Conservation (phyloP, 1,139 yeast species). For the Saccharomyces pastorianus region DNA sequence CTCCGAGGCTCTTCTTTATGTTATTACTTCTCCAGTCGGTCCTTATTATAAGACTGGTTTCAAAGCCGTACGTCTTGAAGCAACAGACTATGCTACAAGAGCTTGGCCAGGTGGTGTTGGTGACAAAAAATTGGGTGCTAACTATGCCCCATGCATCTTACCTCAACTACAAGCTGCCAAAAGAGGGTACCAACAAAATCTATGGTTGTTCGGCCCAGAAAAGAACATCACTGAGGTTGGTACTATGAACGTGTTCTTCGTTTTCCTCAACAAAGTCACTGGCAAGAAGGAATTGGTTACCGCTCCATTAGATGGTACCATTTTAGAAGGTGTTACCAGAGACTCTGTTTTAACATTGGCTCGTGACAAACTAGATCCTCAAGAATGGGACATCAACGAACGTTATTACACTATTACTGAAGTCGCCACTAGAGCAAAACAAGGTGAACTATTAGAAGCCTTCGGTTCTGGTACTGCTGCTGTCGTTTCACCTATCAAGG, state of each 20-base stretch:
- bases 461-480: constrained; percentile 98
- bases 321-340: constrained; percentile 91
- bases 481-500: constrained; percentile 83
- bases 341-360: constrained; percentile 74
- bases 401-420: constrained; percentile 74
- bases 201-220: constrained; percentile 91
- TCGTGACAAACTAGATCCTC: constrained; percentile 58
- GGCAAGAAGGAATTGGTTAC: constrained; percentile 89
- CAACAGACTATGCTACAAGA: constrained; percentile 87
- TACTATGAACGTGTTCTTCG: constrained; percentile 89
- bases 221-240: constrained; percentile 91
- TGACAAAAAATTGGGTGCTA: constrained; percentile 88
- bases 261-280: constrained; percentile 53
- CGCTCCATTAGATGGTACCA: constrained; percentile 93
- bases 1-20: constrained; percentile 65
- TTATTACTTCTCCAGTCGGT: constrained; percentile 90
- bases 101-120: constrained; percentile 99
- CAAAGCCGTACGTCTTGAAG: constrained; percentile 86
- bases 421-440: constrained; percentile 62
- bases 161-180: constrained; percentile 83
- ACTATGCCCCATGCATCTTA: constrained; percentile 86
- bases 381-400: constrained; percentile 73
- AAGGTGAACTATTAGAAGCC: constrained; percentile 83
- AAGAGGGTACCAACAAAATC: constrained; percentile 85
- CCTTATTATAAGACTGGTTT: constrained; percentile 83